These are phyloP conservation scores for Neocucurbitaria cava DNA, from an alignment of 2,329 filamentous ascomycete species.

Conservation along the genomic window DNA sequence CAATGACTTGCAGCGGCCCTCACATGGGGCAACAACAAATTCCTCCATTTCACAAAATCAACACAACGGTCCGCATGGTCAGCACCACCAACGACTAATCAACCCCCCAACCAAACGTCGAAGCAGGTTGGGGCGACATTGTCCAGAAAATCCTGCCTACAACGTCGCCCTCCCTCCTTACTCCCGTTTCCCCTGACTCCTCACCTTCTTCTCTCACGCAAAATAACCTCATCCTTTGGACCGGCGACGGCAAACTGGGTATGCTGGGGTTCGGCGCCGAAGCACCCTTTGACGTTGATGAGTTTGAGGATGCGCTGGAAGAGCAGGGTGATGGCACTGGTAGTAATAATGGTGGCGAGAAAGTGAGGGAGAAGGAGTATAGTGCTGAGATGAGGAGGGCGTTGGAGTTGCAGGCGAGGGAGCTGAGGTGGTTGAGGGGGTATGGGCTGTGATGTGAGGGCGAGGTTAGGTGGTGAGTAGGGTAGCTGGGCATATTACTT, in stretches of 20 bases:
- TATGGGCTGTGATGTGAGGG: slow-evolving; percentile 59
- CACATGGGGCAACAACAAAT: too few species aligned
- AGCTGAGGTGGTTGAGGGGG: slow-evolving; percentile 75
- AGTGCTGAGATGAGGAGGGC: slow-evolving; percentile 75
- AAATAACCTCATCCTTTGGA: slow-evolving; percentile 84
- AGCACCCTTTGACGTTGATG: slow-evolving; percentile 34
- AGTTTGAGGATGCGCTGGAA: slow-evolving; percentile 45
- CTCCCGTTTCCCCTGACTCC: background rate
- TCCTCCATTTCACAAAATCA: background rate
- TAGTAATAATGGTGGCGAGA: slow-evolving; percentile 42
- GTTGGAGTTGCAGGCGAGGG: slow-evolving; percentile 78
- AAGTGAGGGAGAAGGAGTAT: slow-evolving; percentile 68
- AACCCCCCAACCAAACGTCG: slow-evolving; percentile 14
- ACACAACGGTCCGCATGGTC: background rate
- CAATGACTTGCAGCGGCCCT: slow-evolving; percentile 50
- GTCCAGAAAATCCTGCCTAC: slow-evolving; percentile 78
- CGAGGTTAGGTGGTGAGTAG: background rate
- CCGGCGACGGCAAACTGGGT: slow-evolving; percentile 78
- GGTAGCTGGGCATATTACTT: too few species aligned
- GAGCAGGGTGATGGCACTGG: slow-evolving; percentile 47
- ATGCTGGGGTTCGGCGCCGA: slow-evolving; percentile 62
- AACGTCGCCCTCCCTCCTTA: slow-evolving; percentile 39
- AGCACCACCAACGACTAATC: background rate
- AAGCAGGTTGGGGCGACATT: slow-evolving; percentile 66
- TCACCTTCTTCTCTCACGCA: slow-evolving; percentile 33